Conservation (phyloP, 768 basidiomycete species). For the Cyclocybe aegerita region DNA sequence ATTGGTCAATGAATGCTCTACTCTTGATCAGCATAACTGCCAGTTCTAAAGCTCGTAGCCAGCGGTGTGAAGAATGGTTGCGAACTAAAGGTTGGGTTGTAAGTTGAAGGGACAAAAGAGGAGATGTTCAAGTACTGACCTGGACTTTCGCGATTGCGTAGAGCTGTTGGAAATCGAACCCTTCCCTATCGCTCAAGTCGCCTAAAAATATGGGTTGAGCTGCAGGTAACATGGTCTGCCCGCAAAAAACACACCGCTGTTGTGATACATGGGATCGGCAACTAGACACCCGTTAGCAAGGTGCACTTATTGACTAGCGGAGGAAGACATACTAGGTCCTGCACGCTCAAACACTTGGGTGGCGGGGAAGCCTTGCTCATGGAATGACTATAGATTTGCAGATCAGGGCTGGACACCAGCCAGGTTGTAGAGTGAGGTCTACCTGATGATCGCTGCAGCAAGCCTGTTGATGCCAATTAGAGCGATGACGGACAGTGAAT, state of each 20-base stretch:
- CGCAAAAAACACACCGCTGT: constrained; percentile 52
- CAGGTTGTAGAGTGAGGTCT: constrained; percentile 1
- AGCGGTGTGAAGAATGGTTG: constrained; percentile 69
- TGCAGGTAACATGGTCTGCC: not conserved
- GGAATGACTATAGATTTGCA: constrained; percentile 59
- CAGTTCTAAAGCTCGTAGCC: constrained; percentile 43
- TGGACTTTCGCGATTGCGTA: constrained; percentile 86
- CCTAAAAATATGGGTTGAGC: constrained; percentile 34
- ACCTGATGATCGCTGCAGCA: constrained; percentile 95
- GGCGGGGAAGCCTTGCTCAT: constrained; percentile 79
- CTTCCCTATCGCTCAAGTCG: constrained; percentile 75
- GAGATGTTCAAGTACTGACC: constrained; percentile 36
- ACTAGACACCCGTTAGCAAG: constrained; percentile 39
- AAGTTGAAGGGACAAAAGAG: not conserved
- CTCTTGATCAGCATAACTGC: not conserved
- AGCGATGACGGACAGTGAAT: not conserved
- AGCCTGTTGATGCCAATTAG: constrained; percentile 37
- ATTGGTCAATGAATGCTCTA: not conserved
- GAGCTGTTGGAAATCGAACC: constrained; percentile 84
- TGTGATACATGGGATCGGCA: constrained; percentile 88
- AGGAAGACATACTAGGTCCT: constrained; percentile 55
- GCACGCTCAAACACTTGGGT: constrained; percentile 89
- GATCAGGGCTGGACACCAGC: not conserved
- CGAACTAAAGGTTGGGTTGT: constrained; percentile 45
- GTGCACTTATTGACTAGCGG: not conserved